phyloP scores from a whole-genome alignment of 2,329 filamentous ascomycete species.

The Amphichorda felina region DNA sequence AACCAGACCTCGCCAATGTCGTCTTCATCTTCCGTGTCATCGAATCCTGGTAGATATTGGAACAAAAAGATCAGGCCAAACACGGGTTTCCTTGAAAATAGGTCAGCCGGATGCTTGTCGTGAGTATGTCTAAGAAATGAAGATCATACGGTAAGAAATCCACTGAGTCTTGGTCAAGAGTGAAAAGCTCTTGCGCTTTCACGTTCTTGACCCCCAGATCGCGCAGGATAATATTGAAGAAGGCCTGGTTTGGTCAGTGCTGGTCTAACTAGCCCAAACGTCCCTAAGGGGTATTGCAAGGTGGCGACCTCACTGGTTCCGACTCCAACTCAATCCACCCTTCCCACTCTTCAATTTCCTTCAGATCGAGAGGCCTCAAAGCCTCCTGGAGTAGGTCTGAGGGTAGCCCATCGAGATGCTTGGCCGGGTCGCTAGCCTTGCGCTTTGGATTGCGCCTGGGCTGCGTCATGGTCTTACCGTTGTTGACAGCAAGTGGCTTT shows the following conservation, averaged over 20 bases:
- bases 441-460: constrained; percentile 29
- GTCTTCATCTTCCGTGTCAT: constrained; percentile 40
- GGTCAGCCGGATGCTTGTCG: too few relatives aligned
- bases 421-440: constrained; percentile 22
- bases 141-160: constrained; percentile 45
- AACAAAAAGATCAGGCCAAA: constrained; percentile 87
- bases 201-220: constrained; percentile 66
- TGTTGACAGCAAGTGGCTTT: background rate
- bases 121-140: too few relatives aligned
- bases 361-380: constrained; percentile 31
- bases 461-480: constrained; percentile 7
- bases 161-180: constrained; percentile 55
- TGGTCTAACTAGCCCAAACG: background rate
- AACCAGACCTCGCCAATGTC: constrained; percentile 66
- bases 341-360: constrained; percentile 50
- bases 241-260: constrained; percentile 37
- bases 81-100: constrained; percentile 58
- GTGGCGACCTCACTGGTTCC: constrained; percentile 55
- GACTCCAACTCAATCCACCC: constrained; percentile 82
- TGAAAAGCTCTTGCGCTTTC: constrained; percentile 65
- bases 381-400: constrained; percentile 24
- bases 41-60: constrained; percentile 47
- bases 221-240: constrained; percentile 76
- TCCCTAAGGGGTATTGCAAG: background rate
- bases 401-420: constrained; percentile 1